Evolutionary conservation across 192 early-diverging fungal species (phyloP).

Genomic region (Linnemannia hyalina): DNA sequence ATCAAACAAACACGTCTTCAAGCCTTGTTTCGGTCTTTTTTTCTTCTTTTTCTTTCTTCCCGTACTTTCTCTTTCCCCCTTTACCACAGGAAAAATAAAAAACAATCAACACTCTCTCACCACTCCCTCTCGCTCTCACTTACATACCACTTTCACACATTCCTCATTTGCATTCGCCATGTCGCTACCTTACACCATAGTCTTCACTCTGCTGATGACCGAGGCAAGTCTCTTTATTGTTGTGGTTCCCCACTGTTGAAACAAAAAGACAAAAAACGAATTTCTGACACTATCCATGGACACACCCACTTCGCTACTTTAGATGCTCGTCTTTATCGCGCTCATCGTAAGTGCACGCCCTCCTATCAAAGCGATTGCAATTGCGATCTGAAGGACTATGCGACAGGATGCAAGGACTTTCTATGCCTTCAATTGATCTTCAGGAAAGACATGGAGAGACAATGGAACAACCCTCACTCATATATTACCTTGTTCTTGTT

Average conservation of each 20-base stretch:
- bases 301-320: background rate
- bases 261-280: background rate
- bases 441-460: background rate
- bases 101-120: constrained; percentile 18
- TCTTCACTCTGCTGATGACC: constrained; percentile 57
- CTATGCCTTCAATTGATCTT: background rate
- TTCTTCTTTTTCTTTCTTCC: background rate
- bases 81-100: constrained; percentile 10
- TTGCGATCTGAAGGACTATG: background rate
- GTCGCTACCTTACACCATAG: constrained; percentile 62
- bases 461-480: background rate
- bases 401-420: background rate
- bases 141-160: background rate
- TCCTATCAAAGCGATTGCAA: background rate
- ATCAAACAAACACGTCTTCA: background rate
- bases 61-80: background rate
- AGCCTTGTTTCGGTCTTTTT: background rate
- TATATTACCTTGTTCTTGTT: background rate
- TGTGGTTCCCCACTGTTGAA: background rate
- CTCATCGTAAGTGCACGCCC: constrained; percentile 45
- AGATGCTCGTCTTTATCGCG: constrained; percentile 57
- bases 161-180: constrained; percentile 9
- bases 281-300: background rate
- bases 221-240: constrained; percentile 51
- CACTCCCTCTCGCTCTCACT: background rate